Conservation (phyloP, 2,329 filamentous ascomycete genomes). For the Hymenotorrendiella dingleyae region DNA sequence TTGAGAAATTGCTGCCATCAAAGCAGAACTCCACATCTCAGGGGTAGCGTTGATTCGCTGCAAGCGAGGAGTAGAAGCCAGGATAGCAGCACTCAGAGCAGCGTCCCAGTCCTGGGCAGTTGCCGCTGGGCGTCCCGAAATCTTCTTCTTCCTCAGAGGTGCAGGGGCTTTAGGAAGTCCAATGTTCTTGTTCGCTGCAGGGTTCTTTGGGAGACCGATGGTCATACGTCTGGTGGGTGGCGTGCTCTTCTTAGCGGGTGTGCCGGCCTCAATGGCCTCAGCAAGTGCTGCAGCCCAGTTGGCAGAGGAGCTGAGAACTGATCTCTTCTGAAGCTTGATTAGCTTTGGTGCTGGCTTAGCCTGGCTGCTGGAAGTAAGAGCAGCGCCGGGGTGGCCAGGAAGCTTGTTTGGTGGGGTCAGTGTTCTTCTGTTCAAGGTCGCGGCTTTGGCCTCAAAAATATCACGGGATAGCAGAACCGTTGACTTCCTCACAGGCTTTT, state of each 20-base stretch:
- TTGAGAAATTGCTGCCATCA: conserved; percentile 12
- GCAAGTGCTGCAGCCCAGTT: conserved; percentile 24
- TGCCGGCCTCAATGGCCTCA: conserved; percentile 21
- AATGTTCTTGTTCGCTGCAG: too few relatives aligned
- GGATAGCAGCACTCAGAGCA: conserved; percentile 14
- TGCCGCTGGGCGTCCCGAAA: conserved; percentile 1
- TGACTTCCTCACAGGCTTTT: conserved; percentile 23
- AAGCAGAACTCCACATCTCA: conserved; percentile 18
- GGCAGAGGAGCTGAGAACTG: too few relatives aligned
- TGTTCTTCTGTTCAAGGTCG: conserved; percentile 9
- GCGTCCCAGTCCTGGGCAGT: conserved; percentile 18
- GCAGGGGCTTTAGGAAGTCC: too few relatives aligned
- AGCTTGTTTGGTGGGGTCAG: conserved; percentile 12
- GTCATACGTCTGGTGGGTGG: too few relatives aligned
- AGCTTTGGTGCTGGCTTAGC: conserved; percentile 17
- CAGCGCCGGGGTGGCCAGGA: too few relatives aligned
- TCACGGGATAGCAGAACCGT: conserved; percentile 22
- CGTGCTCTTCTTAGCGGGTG: too few relatives aligned
- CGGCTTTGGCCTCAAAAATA: conserved; percentile 20
- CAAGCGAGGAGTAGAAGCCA: conserved; percentile 7
- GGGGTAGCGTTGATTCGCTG: conserved; percentile 10
- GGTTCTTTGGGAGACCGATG: too few relatives aligned
- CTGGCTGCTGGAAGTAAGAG: conserved; percentile 5
- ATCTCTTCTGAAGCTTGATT: too few relatives aligned
- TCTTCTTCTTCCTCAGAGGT: too few relatives aligned